Evolutionary conservation across 2,329 filamentous ascomycete genomes (phyloP), one percentile per base, ranked within the genome.

Genomic region (Ophiognomonia clavigignenti-juglandacearum): DNA sequence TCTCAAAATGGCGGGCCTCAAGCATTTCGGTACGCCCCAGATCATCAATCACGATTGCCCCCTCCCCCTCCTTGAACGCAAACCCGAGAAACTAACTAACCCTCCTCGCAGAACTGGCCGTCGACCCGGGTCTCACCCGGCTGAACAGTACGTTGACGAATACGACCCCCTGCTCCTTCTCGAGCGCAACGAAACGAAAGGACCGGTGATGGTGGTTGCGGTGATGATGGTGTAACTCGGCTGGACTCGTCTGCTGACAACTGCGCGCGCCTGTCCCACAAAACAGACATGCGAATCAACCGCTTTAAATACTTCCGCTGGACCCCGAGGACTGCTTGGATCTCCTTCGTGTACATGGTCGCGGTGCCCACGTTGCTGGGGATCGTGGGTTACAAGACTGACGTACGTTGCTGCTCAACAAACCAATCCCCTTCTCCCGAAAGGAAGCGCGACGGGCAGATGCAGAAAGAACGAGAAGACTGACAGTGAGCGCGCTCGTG

Each of bases 231-330:
- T n/a, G n/a, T n/a, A n/a, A n/a, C n/a, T n/a, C n/a, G n/a, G n/a
- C n/a, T n/a, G n/a, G n/a, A n/a, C n/a, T n/a, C n/a, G n/a, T n/a
- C 4, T 3, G 8, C 14, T 16, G 14, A 6, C 16, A n/a, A 6
- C 14, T 16, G 31, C 5, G 31, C 31, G 31, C n/a, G 31, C 29
- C 41, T 48, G 42, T 42, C 42, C 38, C 16, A 36, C n/a, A 18
- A 44, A 19, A 43, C 61, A 96, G 91, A 86, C 66, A 87, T 96
- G 82, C 81, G 78, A 61, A 74, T 79, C 61, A 89, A 88, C 74
- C 86, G 93, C 56, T 85, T 91, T 80, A 89, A 89, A 72, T 96
- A 88, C 80, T 98, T 97, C 80, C 81, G 89, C 68, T 97, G 89
- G 88, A 97, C 86, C 29, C 79, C 82, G 43, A 78, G 86, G 61